These are phyloP conservation scores for Strobilomyces confusus DNA, from an alignment of 768 basidiomycete species.

Conservation along the genomic window DNA sequence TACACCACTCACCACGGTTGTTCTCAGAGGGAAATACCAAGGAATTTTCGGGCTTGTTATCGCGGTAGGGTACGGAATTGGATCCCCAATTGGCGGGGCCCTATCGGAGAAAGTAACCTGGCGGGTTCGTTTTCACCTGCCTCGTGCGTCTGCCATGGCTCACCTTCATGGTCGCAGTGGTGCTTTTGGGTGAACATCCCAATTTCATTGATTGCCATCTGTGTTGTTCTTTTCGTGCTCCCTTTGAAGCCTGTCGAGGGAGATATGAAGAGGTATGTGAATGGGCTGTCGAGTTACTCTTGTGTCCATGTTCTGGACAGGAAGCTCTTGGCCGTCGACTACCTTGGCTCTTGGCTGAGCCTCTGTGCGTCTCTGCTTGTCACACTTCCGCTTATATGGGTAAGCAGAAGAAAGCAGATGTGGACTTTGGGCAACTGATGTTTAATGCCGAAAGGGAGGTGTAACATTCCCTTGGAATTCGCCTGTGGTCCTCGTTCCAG, in stretches of 20 bases:
- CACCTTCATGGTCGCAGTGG: neutral
- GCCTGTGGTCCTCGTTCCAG: neutral
- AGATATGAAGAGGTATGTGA: neutral
- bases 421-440: neutral
- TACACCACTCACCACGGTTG: too few relatives aligned
- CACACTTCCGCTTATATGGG: neutral
- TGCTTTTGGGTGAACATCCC: slow-evolving; percentile 1
- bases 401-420: neutral
- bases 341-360: neutral
- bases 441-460: neutral
- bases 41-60: neutral
- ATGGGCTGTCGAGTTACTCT: neutral
- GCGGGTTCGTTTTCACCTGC: neutral
- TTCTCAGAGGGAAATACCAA: neutral
- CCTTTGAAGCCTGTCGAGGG: neutral
- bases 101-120: neutral
- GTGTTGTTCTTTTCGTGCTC: neutral
- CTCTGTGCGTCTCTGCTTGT: neutral
- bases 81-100: neutral
- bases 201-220: neutral
- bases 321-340: neutral
- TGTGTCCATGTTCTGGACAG: too few relatives aligned
- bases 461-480: neutral
- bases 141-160: neutral
- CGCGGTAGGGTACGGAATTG: neutral